Base-by-base conservation (phyloP, 2,329 filamentous ascomycete genomes). In the Phaeoacremonium minimum region DNA sequence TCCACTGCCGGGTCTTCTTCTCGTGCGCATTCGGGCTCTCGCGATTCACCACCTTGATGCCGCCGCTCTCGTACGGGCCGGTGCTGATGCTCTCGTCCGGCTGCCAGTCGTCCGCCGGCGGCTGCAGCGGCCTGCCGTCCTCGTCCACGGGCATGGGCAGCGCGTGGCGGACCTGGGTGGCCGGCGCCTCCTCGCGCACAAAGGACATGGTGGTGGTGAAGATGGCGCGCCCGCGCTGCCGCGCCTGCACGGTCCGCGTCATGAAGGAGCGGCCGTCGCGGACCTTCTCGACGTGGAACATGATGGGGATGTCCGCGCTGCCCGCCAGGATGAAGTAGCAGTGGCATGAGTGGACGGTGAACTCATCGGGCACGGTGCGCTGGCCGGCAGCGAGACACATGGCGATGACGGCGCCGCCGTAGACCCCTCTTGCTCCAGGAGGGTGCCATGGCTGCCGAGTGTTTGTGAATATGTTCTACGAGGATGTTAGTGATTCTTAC, bases 311-410 rank as follows among this genome's bases (percentile, higher is more conserved):
- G 42, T 85, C 79, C 11, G 80, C 74, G 54, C 91, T 86, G 18
- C 93, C 93, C 5, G 91, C 90, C 3, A 97, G 80, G 20, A 98
- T 82, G 61, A 98, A 98, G 70, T 97, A 98, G 76, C 93, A 97
- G 74, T 98, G 93, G 85, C 95, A 96, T 56, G 85, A 91, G 70
- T 98, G 93, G 33, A 93, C 80, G 41, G 82, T 77, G 63, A 95
- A 96, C 56, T 86, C 73, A 17, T 70, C 60, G 0, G 85, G 83
- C 3, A 98, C 87, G 7, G 93, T 98, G 55, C 81, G 79, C 61
- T 95, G 89, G 16, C 88, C 93, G 3, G 93, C 88, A 31, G 85
- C 77, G 17, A 96, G 82, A 53, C 78, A 90, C 71, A 97, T 91
- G 32, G 91, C 90, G 49, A 98, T 96, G 26, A 94, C 89, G 38